Evolutionary conservation across 495 filamentous ascomycete species (phyloP), one percentile per base, ranked within the genome.

Genomic region (Penicillium paradoxum): DNA sequence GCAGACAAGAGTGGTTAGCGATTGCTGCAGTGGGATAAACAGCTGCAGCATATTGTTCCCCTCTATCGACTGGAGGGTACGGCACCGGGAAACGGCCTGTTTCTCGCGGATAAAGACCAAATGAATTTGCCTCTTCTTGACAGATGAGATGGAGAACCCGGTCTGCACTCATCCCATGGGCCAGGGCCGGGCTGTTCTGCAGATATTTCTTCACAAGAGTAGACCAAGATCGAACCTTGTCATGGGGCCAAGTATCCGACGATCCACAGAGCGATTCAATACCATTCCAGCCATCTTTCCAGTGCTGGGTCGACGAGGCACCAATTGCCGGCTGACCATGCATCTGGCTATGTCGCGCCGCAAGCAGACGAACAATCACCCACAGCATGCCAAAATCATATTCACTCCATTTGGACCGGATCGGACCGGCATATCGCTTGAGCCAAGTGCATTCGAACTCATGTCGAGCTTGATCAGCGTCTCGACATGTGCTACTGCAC

Each of bases 301-400:
- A 65, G 2, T 24, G 19, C 8, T 18, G 45, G 4, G 38, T 6
- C 17, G 18, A 15, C 18, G 11, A 30, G n/a, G 7, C 45, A 24
- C 18, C 19, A 15, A 4, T 18, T 3, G 0, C 32, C 4, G 32
- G 22, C 27, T 17, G 17, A 2, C n/a, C 30, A 25, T 45, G 39
- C 29, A 49, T 2, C 40, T 69, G 60, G 11, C 45, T 13, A 25
- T 59, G 56, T 25, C 67, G 59, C 11, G 57, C 61, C n/a, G 71
- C 66, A 33, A 73, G 57, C 7, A 72, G 45, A 4, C 71, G 65
- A 11, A 73, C 64, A 54, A 73, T 72, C 49, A 73, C 25, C 71
- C 71, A 73, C 30, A 72, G 19, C 71, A 73, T 71, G 11, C 71
- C 69, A 32, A 73, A 73, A 15, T 65, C 59, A 51, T 72, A 73